These are phyloP conservation scores for Jatropha multifida DNA, from an alignment of 441 rosid species.

Conservation along the genomic window DNA sequence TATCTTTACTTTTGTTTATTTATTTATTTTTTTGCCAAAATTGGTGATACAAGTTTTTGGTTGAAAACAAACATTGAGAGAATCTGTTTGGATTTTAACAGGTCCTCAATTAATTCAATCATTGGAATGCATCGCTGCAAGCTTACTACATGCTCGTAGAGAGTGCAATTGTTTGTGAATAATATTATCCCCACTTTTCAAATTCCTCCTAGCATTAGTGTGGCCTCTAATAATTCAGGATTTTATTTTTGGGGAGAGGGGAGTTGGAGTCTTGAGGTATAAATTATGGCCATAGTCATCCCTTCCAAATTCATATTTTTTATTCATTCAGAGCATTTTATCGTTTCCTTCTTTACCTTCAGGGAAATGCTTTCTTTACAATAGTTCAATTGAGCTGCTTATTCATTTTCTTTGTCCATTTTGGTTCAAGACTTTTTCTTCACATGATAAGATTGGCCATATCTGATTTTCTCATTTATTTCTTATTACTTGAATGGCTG, in stretches of 20 bases:
- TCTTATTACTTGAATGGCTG: not conserved
- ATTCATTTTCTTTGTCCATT: not conserved
- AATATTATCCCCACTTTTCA: not conserved
- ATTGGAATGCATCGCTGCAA: conserved; percentile 25
- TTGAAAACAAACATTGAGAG: conserved; percentile 26
- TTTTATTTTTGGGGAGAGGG: not conserved
- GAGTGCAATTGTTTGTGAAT: conserved; percentile 12
- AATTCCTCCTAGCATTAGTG: not conserved
- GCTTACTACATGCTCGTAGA: conserved; percentile 22
- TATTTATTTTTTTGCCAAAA: not conserved
- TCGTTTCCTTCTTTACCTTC: not conserved
- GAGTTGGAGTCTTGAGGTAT: not conserved
- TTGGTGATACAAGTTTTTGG: conserved; percentile 10
- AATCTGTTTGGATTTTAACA: conserved; percentile 33
- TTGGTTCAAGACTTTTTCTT: not conserved
- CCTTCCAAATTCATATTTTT: not conserved
- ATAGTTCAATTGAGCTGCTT: no score
- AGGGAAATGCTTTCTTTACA: no score
- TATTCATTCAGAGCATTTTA: not conserved
- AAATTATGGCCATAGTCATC: not conserved
- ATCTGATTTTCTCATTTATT: not conserved
- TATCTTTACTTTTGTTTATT: not conserved
- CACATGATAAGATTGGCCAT: not conserved
- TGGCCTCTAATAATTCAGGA: not conserved
- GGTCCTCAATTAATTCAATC: conserved; percentile 29